Base-by-base conservation (phyloP, 352 stramenopile genomes). In the Globisporangium spinosum region DNA sequence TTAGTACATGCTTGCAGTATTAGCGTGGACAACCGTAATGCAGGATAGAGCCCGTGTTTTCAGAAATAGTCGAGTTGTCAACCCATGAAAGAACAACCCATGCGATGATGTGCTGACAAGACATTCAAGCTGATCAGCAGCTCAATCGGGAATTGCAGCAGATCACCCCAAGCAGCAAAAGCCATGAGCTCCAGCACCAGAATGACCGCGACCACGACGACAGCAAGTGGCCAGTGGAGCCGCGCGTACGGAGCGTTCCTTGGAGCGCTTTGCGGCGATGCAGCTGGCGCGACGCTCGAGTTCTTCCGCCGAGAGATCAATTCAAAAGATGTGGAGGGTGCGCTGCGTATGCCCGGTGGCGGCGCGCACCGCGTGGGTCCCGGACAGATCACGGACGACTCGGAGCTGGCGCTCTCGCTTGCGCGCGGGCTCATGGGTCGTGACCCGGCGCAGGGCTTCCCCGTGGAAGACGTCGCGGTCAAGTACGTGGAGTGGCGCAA, bases 311-410 rank as follows among this genome's bases (percentile, higher is more conserved):
- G 65, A 5, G 38, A 63, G 22, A 85, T 89, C 64, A 72, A 63
- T 25, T 20, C 62, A 8, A 5, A 45, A 3, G 59, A 75, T 38
- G 77, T 78, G 7, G 62, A 64, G 8, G 25, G 17, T 2, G 80
- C 80, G 1, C 77, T 89, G 75, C 53, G 59, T 51, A 85, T 89
- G 80, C 78, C 80, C 10, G 80, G 80, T 43, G 78, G 77, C n/a
- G 78, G 80, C 20, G 34, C 79, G 53, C 82, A 77, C 25, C 12
- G 51, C 2, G 58, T 87, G 40, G 80, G 80, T 35, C 57, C 49
- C 3, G 80, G 80, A 7, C 80, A 89, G 57, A 85, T 80, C 72
- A 89, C 80, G 5, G 80, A 89, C 76, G 80, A 89, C 71, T 87
- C 77, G 68, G 80, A 89, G 74, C 70, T 87, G 13, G 75, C 80